phyloP scores from a whole-genome alignment of 352 stramenopile species.

The Peronosclerospora sorghi region DNA sequence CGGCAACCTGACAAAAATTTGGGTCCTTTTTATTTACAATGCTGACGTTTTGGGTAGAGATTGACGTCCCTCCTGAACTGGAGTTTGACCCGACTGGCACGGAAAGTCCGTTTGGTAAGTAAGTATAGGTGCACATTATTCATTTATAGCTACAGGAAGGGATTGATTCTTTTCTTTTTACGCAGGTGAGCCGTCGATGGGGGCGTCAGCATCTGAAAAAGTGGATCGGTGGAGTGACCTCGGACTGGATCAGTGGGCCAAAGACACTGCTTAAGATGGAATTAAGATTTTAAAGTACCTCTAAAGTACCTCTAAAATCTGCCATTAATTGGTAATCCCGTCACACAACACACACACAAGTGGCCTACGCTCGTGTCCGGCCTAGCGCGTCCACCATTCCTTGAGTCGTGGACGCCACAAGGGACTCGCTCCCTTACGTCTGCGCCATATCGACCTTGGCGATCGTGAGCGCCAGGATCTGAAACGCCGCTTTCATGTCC shows the following conservation, averaged over 20 bases:
- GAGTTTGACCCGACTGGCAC: constrained; percentile 47
- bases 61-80: constrained; percentile 45
- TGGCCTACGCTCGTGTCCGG: too few relatives aligned
- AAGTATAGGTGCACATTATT: background rate
- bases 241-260: constrained; percentile 52
- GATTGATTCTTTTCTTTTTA: too few relatives aligned
- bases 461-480: constrained; percentile 81
- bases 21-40: background rate
- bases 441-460: constrained; percentile 45
- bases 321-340: too few relatives aligned
- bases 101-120: constrained; percentile 33
- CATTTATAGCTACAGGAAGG: too few relatives aligned
- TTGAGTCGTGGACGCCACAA: too few relatives aligned
- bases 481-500: constrained; percentile 79
- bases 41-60: constrained; percentile 27
- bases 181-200: constrained; percentile 40
- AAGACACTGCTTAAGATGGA: constrained; percentile 21
- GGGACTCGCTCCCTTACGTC: background rate
- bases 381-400: too few relatives aligned
- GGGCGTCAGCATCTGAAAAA: constrained; percentile 36
- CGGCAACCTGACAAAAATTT: constrained; percentile 3
- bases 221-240: constrained; percentile 74
- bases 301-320: too few relatives aligned
- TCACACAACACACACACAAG: too few relatives aligned
- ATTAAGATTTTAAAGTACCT: too few relatives aligned